Evolutionary conservation across 1,284 basidiomycete species (phyloP).

Genomic region (Ustilago trichophora): DNA sequence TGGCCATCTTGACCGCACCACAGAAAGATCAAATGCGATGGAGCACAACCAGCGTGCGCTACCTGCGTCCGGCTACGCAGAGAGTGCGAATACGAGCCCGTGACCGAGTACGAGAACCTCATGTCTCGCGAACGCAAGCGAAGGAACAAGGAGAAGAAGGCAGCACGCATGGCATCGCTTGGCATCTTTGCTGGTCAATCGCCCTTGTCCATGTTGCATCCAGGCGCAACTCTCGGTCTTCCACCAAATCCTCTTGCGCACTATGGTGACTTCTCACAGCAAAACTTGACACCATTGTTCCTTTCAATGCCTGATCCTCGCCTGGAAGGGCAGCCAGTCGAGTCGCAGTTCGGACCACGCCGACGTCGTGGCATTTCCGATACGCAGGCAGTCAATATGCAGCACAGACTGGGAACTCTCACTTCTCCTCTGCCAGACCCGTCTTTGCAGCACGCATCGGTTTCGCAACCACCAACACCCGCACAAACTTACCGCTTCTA

Average conservation of each 20-base stretch:
- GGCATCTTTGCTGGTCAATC: constrained; percentile 43
- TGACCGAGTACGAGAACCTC: constrained; percentile 58
- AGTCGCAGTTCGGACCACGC: constrained; percentile 32
- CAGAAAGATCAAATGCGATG: constrained; percentile 62
- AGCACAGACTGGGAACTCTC: constrained; percentile 16
- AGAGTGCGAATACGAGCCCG: constrained; percentile 60
- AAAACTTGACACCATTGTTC: constrained; percentile 17
- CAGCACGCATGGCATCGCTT: constrained; percentile 31
- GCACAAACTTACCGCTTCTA: constrained; percentile 30
- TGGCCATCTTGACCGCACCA: background rate
- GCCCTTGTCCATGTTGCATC: constrained; percentile 39
- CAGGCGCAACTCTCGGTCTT: constrained; percentile 15
- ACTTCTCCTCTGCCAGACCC: constrained; percentile 10
- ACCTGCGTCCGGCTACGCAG: constrained; percentile 56
- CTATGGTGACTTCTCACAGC: constrained; percentile 19
- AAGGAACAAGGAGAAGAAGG: constrained; percentile 52
- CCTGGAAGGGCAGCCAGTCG: constrained; percentile 8
- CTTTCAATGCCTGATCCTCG: constrained; percentile 17
- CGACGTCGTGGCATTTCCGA: constrained; percentile 40
- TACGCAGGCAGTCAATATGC: constrained; percentile 20
- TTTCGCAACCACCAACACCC: constrained; percentile 40
- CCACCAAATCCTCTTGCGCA: constrained; percentile 20
- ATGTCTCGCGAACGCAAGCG: constrained; percentile 59
- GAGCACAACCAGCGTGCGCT: constrained; percentile 52
- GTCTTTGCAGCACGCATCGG: constrained; percentile 24